Evolutionary conservation across 495 filamentous ascomycete species (phyloP).

Genomic region (Staphylotrichum tortipilum): DNA sequence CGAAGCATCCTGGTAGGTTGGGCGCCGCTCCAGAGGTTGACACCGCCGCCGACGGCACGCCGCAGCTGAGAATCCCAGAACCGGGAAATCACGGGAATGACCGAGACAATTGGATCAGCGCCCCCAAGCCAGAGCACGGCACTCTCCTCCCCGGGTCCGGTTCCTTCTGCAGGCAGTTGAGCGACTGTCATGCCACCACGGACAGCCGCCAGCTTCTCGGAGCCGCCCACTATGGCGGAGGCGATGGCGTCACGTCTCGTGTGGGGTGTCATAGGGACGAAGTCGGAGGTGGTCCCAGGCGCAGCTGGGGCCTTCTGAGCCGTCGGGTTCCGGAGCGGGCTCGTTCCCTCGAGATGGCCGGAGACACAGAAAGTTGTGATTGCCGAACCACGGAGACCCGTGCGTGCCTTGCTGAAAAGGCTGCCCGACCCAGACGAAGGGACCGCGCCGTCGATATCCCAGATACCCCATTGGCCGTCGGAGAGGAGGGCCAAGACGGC

Average conservation of each 20-base stretch:
- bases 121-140: slow-evolving; percentile 61
- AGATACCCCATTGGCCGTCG: slow-evolving; percentile 91
- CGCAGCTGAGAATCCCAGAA: slow-evolving; percentile 57
- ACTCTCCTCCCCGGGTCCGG: slow-evolving; percentile 51
- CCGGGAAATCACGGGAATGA: slow-evolving; percentile 55
- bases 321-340: slow-evolving; percentile 35
- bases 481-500: slow-evolving; percentile 66
- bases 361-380: slow-evolving; percentile 59
- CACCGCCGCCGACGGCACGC: slow-evolving; percentile 49
- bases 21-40: slow-evolving; percentile 47
- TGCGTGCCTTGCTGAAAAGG: slow-evolving; percentile 48
- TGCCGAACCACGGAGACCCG: slow-evolving; percentile 55
- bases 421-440: slow-evolving; percentile 32
- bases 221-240: slow-evolving; percentile 21
- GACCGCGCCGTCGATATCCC: slow-evolving; percentile 70
- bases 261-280: slow-evolving; percentile 79
- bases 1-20: slow-evolving; percentile 41
- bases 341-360: slow-evolving; percentile 53
- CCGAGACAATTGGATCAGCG: slow-evolving; percentile 45
- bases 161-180: slow-evolving; percentile 32
- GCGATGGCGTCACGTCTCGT: slow-evolving; percentile 51
- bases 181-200: slow-evolving; percentile 59
- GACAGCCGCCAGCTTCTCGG: slow-evolving; percentile 30
- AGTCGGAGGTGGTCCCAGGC: slow-evolving; percentile 29
- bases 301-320: slow-evolving; percentile 36